Evolutionary conservation across 1,284 basidiomycete species (phyloP).

Genomic region (Cutaneotrichosporon dermatis): DNA sequence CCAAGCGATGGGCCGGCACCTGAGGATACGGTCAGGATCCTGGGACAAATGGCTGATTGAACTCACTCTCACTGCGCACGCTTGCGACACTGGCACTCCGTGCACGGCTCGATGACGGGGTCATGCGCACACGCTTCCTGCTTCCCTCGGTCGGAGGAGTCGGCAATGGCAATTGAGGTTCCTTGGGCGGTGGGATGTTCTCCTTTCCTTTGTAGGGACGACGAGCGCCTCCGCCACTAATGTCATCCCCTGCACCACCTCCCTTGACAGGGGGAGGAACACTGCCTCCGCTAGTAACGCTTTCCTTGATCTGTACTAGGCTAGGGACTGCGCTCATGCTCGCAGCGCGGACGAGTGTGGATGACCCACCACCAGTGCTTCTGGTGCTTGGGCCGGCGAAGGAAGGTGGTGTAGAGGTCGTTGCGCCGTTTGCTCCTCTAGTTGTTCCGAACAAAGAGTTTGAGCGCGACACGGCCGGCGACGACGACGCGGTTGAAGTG

Average conservation of each 20-base stretch:
- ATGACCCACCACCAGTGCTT: not conserved
- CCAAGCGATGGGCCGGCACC: not conserved
- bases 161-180: slow-evolving; percentile 11
- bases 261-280: slow-evolving; percentile 17
- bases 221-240: slow-evolving; percentile 18
- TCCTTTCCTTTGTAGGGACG: slow-evolving; percentile 42
- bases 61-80: slow-evolving; percentile 34
- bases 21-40: not conserved
- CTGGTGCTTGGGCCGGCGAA: slow-evolving; percentile 3
- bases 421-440: not conserved
- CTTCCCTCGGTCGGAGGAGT: slow-evolving; percentile 8
- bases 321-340: slow-evolving; percentile 28
- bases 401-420: not conserved
- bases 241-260: slow-evolving; percentile 16
- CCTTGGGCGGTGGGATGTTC: slow-evolving; percentile 41
- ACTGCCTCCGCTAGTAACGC: slow-evolving; percentile 4
- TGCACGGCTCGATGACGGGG: slow-evolving; percentile 18
- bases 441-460: not conserved
- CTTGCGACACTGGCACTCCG: slow-evolving; percentile 38
- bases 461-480: not conserved
- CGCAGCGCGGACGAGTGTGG: slow-evolving; percentile 12
- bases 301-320: slow-evolving; percentile 20
- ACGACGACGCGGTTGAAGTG: not conserved
- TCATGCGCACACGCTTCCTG: slow-evolving; percentile 34
- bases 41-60: not conserved